Conservation (phyloP, 495 filamentous ascomycete genomes). For the Podospora tetraspora region DNA sequence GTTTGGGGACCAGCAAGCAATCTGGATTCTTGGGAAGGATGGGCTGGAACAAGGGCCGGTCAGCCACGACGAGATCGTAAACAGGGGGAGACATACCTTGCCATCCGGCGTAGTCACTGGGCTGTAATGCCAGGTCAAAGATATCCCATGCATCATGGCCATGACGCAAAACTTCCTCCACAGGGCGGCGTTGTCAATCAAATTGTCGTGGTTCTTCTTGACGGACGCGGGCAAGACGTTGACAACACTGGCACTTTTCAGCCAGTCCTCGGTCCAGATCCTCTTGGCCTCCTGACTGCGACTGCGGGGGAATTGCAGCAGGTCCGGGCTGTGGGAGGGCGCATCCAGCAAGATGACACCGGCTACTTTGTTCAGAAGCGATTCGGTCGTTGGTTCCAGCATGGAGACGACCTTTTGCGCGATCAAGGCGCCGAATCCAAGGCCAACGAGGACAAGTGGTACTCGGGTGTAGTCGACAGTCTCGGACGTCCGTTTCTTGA, state of each 20-base stretch:
- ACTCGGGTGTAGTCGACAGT: constrained; percentile 11
- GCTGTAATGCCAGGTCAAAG: constrained; percentile 12
- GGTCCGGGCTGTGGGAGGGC: constrained; percentile 6
- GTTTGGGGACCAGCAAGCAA: constrained; percentile 4
- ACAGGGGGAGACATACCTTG: not conserved
- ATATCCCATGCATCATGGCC: not conserved
- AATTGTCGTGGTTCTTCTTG: not conserved
- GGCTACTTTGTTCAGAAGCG: constrained; percentile 2
- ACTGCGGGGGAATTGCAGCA: constrained; percentile 10
- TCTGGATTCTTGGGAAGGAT: constrained; percentile 2
- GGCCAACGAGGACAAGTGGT: constrained; percentile 11
- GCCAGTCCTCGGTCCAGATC: constrained; percentile 18
- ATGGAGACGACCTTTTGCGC: constrained; percentile 8
- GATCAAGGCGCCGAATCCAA: constrained; percentile 16
- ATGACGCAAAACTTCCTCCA: constrained; percentile 9
- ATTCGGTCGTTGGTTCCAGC: not conserved
- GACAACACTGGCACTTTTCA: constrained; percentile 2
- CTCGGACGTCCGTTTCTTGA: constrained; percentile 11
- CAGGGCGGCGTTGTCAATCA: constrained; percentile 10
- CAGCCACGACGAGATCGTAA: not conserved
- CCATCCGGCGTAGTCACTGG: not conserved
- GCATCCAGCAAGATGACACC: constrained; percentile 14
- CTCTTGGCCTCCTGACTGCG: constrained; percentile 15
- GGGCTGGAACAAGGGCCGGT: not conserved
- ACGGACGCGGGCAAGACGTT: not conserved